Evolutionary conservation across 1,139 yeast species (phyloP), one percentile per base, ranked within the genome.

Genomic region (Wickerhamiella infanticola): DNA sequence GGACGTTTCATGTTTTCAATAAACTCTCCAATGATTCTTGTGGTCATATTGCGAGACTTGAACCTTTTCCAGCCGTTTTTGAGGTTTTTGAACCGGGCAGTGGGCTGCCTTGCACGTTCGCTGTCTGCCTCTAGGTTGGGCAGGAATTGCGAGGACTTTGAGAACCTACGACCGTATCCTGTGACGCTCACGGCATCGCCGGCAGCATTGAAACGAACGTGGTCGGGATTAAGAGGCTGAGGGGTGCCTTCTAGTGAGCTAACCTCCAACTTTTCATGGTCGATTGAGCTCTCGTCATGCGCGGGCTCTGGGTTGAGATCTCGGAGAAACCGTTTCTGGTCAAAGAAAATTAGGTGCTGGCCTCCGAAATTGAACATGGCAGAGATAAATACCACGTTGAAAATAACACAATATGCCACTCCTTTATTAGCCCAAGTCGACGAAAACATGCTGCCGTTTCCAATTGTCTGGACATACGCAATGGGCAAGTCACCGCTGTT

Each of bases 401-500:
- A 84, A 41, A 88, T 79, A 59, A 88, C 80, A 24, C 84, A 80
- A 61, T 82, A 85, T 0, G 96, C 94, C 33, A 82, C 83, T 11
- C 97, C 97, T 54, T 74, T 73, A 48, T 75, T 73, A 33, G 85
- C 84, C 51, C 83, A 76, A 2, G 61, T 72, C 1, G 65, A 50
- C 0, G 75, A 63, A 55, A 88, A 80, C 1, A 74, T 68, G 0
- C 75, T 68, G 0, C 86, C 79, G n/a, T 73, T 68, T 35, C 82
- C 78, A 60, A 86, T 66, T 1, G 94, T 81, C 56, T 84, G 94
- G 39, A 86, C 69, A 55, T 85, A 85, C 0, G 95, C 95, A 55
- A 86, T 82, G 0, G 95, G 95, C 50, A 86, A 68, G 63, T 86
- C 95, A 7, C 90, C 77, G 43, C 82, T 52, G 46, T 66, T 66